phyloP scores from a whole-genome alignment of 148 eudicot genomes.

The Suaeda aralocaspica region DNA sequence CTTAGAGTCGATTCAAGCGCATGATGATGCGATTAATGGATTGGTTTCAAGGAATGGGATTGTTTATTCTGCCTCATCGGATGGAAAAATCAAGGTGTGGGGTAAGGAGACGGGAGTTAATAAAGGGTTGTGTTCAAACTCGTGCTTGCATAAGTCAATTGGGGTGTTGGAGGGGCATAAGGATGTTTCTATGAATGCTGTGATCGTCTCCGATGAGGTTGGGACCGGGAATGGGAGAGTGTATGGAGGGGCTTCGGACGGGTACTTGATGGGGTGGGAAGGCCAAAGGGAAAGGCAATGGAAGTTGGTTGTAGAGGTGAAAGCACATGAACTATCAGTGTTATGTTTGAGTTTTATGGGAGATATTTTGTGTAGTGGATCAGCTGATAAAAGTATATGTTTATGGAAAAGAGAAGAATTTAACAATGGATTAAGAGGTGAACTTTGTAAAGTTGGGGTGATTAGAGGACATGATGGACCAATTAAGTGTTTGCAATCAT shows the following conservation, averaged over 20 bases:
- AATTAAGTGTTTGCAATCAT: constrained; percentile 71
- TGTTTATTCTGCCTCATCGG: constrained; percentile 72
- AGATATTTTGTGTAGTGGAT: constrained; percentile 64
- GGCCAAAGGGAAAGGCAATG: constrained; percentile 37
- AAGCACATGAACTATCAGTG: constrained; percentile 68
- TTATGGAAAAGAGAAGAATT: constrained; percentile 53
- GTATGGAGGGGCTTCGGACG: constrained; percentile 75
- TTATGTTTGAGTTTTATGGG: constrained; percentile 64
- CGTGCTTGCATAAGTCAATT: constrained; percentile 30
- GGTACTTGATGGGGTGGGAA: constrained; percentile 70
- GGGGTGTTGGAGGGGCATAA: constrained; percentile 55
- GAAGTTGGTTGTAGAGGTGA: constrained; percentile 54
- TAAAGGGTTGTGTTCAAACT: neutral
- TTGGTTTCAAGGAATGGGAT: constrained; percentile 34
- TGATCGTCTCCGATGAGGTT: constrained; percentile 32
- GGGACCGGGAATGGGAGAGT: constrained; percentile 27
- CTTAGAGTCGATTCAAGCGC: constrained; percentile 77
- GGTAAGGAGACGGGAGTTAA: constrained; percentile 16
- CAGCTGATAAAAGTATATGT: constrained; percentile 70
- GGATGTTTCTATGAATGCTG: constrained; percentile 57
- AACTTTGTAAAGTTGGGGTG: constrained; percentile 37
- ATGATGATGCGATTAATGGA: constrained; percentile 78
- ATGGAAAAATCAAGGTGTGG: constrained; percentile 76
- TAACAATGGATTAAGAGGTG: constrained; percentile 37
- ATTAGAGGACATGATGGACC: constrained; percentile 80